Evolutionary conservation across 1,284 basidiomycete species (phyloP), one percentile per base, ranked within the genome.

Genomic region (Rhodotorula sp.): DNA sequence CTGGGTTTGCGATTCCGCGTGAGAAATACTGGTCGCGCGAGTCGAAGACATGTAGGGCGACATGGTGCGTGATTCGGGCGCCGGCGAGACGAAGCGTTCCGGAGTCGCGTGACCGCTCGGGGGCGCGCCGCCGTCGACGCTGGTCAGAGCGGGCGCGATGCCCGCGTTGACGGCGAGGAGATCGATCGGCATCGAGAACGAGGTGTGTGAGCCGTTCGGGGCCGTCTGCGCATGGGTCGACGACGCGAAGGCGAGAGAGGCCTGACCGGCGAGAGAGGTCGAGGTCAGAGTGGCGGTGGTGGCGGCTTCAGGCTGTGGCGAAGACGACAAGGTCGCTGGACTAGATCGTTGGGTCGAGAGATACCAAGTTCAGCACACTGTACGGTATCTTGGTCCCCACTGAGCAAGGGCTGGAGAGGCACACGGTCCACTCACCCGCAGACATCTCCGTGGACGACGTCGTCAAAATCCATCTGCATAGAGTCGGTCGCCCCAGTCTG

Each of bases 121-220:
- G 21, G 38, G 38, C 38, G 31, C 8, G 47, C 48, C 8, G 47
- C 48, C 48, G 50, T 26, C 50, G 57, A 59, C 58, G 15, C 66
- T 64, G 16, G 67, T 74, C 28, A 74, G 63, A 2, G 66, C 34
- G 2, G 73, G 73, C 4, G 73, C 59, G 63, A 74, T 74, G 31
- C 73, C 73, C 18, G 60, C 64, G 65, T 69, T 62, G 57, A 67
- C 65, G 62, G 68, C 57, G 52, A 60, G 50, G 47, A 62, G 60
- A 64, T 72, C 65, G 60, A 69, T n/a, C 16, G 70, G 63, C 16
- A 69, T 63, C 5, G 66, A 63, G 16, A 67, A 56, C 2, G 66
- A 61, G 26, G 69, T 43, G 66, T 60, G 60, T 21, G 45, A 18
- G 19, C 18, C 15, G 55, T 18, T 48, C n/a, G 48, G 52, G 19